Percentiles rank a stretch among this genome's conserved stretches.
These are phyloP conservation scores for Sporothrix phasma DNA, from an alignment of 2,329 filamentous ascomycete species.

Conservation along the genomic window DNA sequence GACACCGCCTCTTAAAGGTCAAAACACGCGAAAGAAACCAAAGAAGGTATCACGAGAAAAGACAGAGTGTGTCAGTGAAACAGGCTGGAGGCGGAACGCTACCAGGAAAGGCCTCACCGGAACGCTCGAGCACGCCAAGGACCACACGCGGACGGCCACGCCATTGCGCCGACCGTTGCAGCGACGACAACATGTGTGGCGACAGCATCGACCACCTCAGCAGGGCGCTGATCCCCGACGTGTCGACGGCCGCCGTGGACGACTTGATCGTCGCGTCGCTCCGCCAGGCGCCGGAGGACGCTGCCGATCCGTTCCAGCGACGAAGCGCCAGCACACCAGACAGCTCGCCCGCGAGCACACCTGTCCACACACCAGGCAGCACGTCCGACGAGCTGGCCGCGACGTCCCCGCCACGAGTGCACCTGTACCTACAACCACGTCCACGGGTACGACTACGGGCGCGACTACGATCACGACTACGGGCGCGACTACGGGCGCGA, in stretches of 20 bases:
- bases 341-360: no score
- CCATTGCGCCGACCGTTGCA: not conserved
- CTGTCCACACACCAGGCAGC: not conserved
- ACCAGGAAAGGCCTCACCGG: no score
- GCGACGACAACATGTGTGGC: slow-evolving; percentile 6
- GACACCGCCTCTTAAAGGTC: no score
- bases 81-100: no score
- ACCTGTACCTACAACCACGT: not conserved
- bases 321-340: not conserved
- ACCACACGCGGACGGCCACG: no score
- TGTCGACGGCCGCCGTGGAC: slow-evolving; percentile 3
- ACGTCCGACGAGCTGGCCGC: not conserved
- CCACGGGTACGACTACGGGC: not conserved
- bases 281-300: not conserved
- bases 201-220: slow-evolving; percentile 11
- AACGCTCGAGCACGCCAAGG: not conserved
- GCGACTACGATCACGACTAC: not conserved
- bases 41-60: not conserved
- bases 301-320: not conserved
- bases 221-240: slow-evolving; percentile 6
- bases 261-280: not conserved
- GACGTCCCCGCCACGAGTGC: not conserved
- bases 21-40: not conserved
- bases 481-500: no score
- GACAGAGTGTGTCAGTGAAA: no score